phyloP scores from a whole-genome alignment of 2,329 filamentous ascomycete species.

The Hyphodiscus sp. region DNA sequence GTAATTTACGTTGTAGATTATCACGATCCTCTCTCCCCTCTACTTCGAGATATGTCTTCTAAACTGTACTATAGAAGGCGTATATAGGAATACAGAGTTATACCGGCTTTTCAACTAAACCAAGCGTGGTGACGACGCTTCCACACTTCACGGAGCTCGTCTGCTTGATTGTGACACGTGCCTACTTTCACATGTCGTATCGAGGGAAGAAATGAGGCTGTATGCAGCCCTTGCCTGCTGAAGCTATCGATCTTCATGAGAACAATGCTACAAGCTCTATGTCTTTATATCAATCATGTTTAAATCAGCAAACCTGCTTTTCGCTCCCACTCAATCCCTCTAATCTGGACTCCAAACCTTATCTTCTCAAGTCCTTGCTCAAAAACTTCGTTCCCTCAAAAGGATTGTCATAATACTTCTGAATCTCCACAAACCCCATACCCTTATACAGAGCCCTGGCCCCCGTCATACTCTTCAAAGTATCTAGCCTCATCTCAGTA shows the following conservation, averaged over 20 bases:
- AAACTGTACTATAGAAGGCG: conserved; percentile 19
- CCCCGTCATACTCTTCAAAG: conserved; percentile 43
- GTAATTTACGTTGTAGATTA: conserved; percentile 16
- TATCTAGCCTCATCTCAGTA: conserved; percentile 47
- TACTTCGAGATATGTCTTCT: conserved; percentile 22
- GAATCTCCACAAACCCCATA: conserved; percentile 45
- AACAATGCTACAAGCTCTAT: too few relatives aligned
- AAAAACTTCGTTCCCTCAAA: conserved; percentile 48
- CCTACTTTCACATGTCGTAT: too few relatives aligned
- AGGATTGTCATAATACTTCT: conserved; percentile 50
- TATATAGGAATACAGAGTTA: conserved; percentile 10
- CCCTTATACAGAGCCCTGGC: conserved; percentile 43
- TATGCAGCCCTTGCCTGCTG: too few relatives aligned
- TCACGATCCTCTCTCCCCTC: conserved; percentile 17
- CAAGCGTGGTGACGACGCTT: too few relatives aligned
- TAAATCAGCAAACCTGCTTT: too few relatives aligned
- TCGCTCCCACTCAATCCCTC: neutral
- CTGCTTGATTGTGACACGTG: too few relatives aligned
- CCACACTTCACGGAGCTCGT: too few relatives aligned
- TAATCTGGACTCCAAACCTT: neutral
- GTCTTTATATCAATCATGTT: too few relatives aligned
- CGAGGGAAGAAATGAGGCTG: too few relatives aligned
- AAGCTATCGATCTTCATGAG: too few relatives aligned
- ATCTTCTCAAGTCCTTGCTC: neutral
- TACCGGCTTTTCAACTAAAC: conserved; percentile 1